phyloP scores from a whole-genome alignment of 2,329 filamentous ascomycete genomes.

The Rhynchosporium secalis region DNA sequence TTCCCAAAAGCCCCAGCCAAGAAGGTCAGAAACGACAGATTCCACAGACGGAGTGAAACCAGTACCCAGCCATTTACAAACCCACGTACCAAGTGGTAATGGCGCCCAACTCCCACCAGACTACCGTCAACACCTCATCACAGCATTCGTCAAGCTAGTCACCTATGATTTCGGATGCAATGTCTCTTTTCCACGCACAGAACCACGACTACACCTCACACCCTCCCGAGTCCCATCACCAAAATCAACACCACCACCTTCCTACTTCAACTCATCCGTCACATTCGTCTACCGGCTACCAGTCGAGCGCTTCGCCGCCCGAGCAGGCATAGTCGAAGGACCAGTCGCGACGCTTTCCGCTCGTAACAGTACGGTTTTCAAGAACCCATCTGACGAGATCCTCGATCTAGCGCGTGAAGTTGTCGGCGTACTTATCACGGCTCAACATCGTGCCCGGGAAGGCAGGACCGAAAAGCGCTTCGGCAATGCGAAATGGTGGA shows the following conservation, averaged over 20 bases:
- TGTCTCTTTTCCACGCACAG: conserved; percentile 54
- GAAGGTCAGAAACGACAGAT: conserved; percentile 1
- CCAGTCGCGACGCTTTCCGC: conserved; percentile 62
- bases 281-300: conserved; percentile 62
- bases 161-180: conserved; percentile 67
- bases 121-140: conserved; percentile 56
- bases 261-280: conserved; percentile 58
- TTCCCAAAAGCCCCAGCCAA: conserved; percentile 20
- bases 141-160: conserved; percentile 63
- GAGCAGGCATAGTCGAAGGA: conserved; percentile 60
- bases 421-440: conserved; percentile 59
- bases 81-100: conserved; percentile 46
- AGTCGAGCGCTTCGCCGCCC: conserved; percentile 58
- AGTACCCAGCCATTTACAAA: conserved; percentile 27
- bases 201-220: conserved; percentile 58
- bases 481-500: conserved; percentile 63
- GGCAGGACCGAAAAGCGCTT: conserved; percentile 56
- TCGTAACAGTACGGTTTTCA: conserved; percentile 55
- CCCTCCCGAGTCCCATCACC: conserved; percentile 26
- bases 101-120: conserved; percentile 60
- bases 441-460: conserved; percentile 62
- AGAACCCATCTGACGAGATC: conserved; percentile 55
- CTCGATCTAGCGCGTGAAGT: conserved; percentile 63
- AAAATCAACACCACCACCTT: conserved; percentile 30
- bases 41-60: conserved; percentile 23